Evolutionary conservation across 2,329 filamentous ascomycete genomes (phyloP).

Genomic region (Chaetomium sp.): DNA sequence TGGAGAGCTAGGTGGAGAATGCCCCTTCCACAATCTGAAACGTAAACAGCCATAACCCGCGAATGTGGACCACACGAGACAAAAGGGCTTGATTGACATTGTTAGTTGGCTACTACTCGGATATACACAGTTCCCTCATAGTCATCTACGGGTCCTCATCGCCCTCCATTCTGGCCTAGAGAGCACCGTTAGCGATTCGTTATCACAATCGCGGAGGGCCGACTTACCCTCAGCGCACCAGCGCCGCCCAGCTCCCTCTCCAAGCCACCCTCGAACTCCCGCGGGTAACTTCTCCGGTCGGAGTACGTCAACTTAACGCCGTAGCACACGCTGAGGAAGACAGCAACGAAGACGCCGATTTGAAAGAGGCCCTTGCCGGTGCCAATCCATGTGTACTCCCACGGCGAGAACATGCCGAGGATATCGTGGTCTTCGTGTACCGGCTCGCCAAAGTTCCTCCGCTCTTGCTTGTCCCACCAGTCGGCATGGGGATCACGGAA

Average conservation of each 20-base stretch:
- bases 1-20: not conserved
- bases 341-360: constrained; percentile 66
- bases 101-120: constrained; percentile 13
- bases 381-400: constrained; percentile 83
- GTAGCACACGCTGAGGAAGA: constrained; percentile 66
- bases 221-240: constrained; percentile 65
- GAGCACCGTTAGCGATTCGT: constrained; percentile 26
- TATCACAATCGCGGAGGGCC: not conserved
- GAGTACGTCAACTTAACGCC: constrained; percentile 71
- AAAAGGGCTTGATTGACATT: constrained; percentile 24
- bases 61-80: not conserved
- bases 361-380: constrained; percentile 70
- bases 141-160: constrained; percentile 54
- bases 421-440: constrained; percentile 96
- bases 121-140: constrained; percentile 28
- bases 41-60: not conserved
- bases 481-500: constrained; percentile 89
- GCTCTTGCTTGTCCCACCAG: constrained; percentile 98
- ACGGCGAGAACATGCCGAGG: constrained; percentile 83
- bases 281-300: constrained; percentile 68
- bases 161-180: constrained; percentile 56
- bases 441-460: constrained; percentile 94
- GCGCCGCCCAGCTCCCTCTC: constrained; percentile 74
- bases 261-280: constrained; percentile 72
- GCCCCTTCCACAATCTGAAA: not conserved